Evolutionary conservation across 164 flowering plant genomes (phyloP).

Genomic region (Akebia trifoliata): DNA sequence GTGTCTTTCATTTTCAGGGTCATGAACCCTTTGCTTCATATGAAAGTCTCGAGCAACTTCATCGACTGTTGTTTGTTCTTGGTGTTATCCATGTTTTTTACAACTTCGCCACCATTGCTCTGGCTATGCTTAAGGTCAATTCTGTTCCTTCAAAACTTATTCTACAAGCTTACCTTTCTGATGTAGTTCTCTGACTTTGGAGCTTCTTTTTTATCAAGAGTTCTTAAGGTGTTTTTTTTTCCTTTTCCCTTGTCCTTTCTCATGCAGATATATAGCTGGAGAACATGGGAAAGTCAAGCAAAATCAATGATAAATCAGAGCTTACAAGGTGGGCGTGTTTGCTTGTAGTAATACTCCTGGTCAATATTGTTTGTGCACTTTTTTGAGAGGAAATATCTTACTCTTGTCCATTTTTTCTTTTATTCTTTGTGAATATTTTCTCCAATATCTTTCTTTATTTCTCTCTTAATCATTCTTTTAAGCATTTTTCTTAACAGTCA

Average conservation of each 20-base stretch:
- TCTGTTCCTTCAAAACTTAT: background rate
- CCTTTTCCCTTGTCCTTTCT: slow-evolving; percentile 1
- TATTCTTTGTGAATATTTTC: background rate
- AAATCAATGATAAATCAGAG: slow-evolving; percentile 33
- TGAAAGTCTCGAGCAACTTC: slow-evolving; percentile 92
- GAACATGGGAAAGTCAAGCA: slow-evolving; percentile 76
- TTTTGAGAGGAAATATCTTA: background rate
- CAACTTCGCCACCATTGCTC: slow-evolving; percentile 54
- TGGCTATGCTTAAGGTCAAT: slow-evolving; percentile 80
- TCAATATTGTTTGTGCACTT: background rate
- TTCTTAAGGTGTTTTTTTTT: background rate
- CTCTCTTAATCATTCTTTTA: background rate
- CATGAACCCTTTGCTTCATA: slow-evolving; percentile 70
- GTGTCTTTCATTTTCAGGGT: slow-evolving; percentile 41
- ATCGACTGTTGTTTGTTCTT: slow-evolving; percentile 73
- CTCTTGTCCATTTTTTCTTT: background rate
- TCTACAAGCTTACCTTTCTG: background rate
- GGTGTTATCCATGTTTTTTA: slow-evolving; percentile 70
- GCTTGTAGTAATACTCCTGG: background rate
- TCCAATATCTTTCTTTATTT: background rate
- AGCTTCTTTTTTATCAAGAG: background rate
- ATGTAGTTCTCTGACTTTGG: background rate
- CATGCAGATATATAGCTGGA: slow-evolving; percentile 87
- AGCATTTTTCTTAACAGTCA: too few species aligned
- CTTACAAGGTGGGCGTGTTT: slow-evolving; percentile 30